These are phyloP conservation scores for Tuber aestivum DNA, from an alignment of 495 filamentous ascomycete species.

Conservation along the genomic window DNA sequence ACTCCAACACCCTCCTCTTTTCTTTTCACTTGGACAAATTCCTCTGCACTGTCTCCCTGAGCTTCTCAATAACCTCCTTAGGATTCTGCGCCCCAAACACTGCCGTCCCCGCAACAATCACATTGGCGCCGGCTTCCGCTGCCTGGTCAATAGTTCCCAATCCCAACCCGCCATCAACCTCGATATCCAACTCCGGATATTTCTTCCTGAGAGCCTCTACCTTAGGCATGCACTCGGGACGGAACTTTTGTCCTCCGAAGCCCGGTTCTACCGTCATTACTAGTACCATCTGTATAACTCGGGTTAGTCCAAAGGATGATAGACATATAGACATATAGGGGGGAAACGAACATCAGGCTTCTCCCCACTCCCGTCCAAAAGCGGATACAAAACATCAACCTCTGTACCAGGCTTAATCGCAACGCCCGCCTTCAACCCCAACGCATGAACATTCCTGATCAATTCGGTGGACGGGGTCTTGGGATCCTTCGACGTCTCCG, in stretches of 20 bases:
- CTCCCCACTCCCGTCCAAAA: slow-evolving; percentile 74
- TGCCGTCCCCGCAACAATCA: slow-evolving; percentile 96
- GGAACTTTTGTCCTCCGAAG: slow-evolving; percentile 98
- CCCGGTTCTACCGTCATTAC: slow-evolving; percentile 98
- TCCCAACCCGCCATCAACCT: slow-evolving; percentile 90
- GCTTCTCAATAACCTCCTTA: slow-evolving; percentile 68
- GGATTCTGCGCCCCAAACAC: slow-evolving; percentile 91
- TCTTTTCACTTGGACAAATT: slow-evolving; percentile 11
- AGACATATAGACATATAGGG: neutral
- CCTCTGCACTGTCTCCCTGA: slow-evolving; percentile 75
- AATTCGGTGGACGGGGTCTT: slow-evolving; percentile 76
- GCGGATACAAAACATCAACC: slow-evolving; percentile 84
- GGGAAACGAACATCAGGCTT: slow-evolving; percentile 74
- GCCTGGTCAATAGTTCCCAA: slow-evolving; percentile 87
- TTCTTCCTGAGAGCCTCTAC: slow-evolving; percentile 72
- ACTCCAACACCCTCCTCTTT: neutral
- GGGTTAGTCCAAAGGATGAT: slow-evolving; percentile 1
- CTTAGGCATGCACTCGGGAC: slow-evolving; percentile 90
- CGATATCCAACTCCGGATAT: slow-evolving; percentile 90
- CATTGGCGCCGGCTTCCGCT: slow-evolving; percentile 92
- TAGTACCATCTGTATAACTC: slow-evolving; percentile 77
- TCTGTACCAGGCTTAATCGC: slow-evolving; percentile 90
- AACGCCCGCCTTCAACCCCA: slow-evolving; percentile 84
- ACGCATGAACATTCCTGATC: slow-evolving; percentile 80
- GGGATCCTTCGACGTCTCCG: slow-evolving; percentile 72